Evolutionary conservation across 371 early-diverging fungal species (phyloP), one percentile per base, ranked within the genome.

Genomic region (Scutellospora calospora): DNA sequence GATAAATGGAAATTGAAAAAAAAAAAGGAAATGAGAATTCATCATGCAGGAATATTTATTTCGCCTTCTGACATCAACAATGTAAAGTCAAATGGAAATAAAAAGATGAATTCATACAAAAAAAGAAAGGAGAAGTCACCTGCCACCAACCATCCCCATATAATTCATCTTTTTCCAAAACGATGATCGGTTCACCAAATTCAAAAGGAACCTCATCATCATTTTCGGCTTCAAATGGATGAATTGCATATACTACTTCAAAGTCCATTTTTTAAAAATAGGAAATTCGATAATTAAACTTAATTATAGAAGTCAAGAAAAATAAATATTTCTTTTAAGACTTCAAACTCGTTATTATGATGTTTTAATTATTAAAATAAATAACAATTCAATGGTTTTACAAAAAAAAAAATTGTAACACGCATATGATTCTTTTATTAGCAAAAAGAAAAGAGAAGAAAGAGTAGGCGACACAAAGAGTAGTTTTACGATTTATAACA

Each of bases 61-160:
- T 62, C 25, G 1, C 9, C 27, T 55, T 14, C 5, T 45, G 16
- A 49, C 16, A 49, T 49, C 49, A 49, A 49, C 16, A 49, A 49
- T 49, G 49, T 49, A 49, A 5, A 25, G 27, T 35, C 18, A 22
- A 68, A 22, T n/a, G n/a, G n/a, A 45, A 68, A 66, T 20, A 20
- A 66, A 66, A 20, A 20, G 5, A 20, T 20, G 9, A 63, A 11
- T 45, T 9, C 8, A 45, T 4, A 45, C 45, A 2, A 1, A 22
- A 3, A 57, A 22, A 14, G 2, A 41, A 31, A 18, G 25, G 66
- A 38, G n/a, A 27, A 20, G 20, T 86, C 91, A 93, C 94, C 91
- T 91, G 90, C 94, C 94, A 96, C 96, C 96, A 96, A 38, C 95
- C 95, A 84, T 96, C 96, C 27, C 88, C 87, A 82, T 91, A 95